A percentile compares a stretch with the other conserved stretches of the same genome.
Evolutionary conservation across 2,329 filamentous ascomycete genomes (phyloP).

Genomic region (Pseudophaeomoniella oleicola): DNA sequence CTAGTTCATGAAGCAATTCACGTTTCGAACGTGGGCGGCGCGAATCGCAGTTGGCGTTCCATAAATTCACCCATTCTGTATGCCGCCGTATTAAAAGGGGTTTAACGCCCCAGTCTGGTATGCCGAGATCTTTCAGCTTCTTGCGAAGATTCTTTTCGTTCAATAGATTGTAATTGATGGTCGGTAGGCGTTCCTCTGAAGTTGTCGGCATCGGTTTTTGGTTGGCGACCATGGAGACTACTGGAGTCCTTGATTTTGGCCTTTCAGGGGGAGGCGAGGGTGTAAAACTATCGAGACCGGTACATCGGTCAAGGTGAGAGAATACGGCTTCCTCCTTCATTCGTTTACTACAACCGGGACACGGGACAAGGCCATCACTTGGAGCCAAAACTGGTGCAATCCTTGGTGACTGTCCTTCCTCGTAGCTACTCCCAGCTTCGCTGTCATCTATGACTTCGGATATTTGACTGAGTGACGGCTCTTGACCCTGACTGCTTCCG

Average conservation of each 20-base stretch:
- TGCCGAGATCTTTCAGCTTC: slow-evolving; percentile 67
- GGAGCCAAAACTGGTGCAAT: slow-evolving; percentile 8
- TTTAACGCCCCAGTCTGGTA: slow-evolving; percentile 55
- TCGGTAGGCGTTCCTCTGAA: slow-evolving; percentile 51
- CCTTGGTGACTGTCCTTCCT: slow-evolving; percentile 5
- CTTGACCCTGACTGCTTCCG: slow-evolving; percentile 17
- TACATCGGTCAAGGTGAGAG: slow-evolving; percentile 61
- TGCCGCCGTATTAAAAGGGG: slow-evolving; percentile 64
- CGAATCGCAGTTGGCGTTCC: slow-evolving; percentile 94
- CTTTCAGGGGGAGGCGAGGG: neutral
- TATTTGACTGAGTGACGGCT: slow-evolving; percentile 12
- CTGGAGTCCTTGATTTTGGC: neutral
- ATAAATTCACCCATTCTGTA: slow-evolving; percentile 85
- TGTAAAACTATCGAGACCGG: slow-evolving; percentile 12
- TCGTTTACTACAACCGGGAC: slow-evolving; percentile 62
- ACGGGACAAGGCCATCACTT: slow-evolving; percentile 66
- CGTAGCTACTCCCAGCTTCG: slow-evolving; percentile 20
- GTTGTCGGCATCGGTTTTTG: neutral
- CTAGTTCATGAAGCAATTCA: slow-evolving; percentile 64
- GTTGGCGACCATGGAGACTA: neutral
- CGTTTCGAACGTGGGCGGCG: slow-evolving; percentile 52
- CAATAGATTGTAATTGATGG: slow-evolving; percentile 75
- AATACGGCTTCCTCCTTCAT: slow-evolving; percentile 74
- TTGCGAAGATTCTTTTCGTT: slow-evolving; percentile 65
- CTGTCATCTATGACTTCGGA: slow-evolving; percentile 23